A percentile compares a stretch with the other conserved stretches of the same genome.
phyloP scores from a whole-genome alignment of 768 basidiomycete species.

The Leccinum disarticulatum region DNA sequence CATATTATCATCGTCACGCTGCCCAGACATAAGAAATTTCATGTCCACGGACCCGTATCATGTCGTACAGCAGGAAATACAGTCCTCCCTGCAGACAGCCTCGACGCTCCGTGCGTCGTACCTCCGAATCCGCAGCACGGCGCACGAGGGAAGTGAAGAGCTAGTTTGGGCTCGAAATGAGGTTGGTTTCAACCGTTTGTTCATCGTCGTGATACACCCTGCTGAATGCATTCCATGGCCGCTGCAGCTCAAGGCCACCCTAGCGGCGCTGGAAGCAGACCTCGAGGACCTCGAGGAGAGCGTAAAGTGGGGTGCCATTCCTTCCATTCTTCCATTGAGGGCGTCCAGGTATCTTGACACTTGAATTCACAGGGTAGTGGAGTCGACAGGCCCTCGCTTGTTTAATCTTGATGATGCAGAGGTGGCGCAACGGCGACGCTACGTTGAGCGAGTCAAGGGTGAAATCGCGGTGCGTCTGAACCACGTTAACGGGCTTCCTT shows the following conservation, averaged over 20 bases:
- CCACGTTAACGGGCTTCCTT: constrained; percentile 5
- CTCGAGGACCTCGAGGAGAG: constrained; percentile 93
- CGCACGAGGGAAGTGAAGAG: constrained; percentile 74
- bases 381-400: constrained; percentile 76
- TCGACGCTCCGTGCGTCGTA: constrained; percentile 73
- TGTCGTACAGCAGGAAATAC: constrained; percentile 82
- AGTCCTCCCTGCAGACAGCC: constrained; percentile 69
- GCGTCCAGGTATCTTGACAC: background rate
- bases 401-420: constrained; percentile 83
- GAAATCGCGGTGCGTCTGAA: constrained; percentile 73
- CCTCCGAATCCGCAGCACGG: constrained; percentile 74
- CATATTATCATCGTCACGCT: background rate
- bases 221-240: background rate
- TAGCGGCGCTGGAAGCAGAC: constrained; percentile 81
- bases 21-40: background rate
- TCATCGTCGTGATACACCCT: background rate
- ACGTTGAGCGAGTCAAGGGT: constrained; percentile 69
- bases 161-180: constrained; percentile 77
- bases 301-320: constrained; percentile 61
- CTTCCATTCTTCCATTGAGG: background rate
- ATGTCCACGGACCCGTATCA: constrained; percentile 87
- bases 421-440: constrained; percentile 70
- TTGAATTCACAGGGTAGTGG: constrained; percentile 65
- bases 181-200: constrained; percentile 37
- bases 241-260: constrained; percentile 67